Percentiles rank a stretch among this genome's conserved stretches.
Conservation (phyloP, 2,329 filamentous ascomycete genomes). For the Microcera coccophila region DNA sequence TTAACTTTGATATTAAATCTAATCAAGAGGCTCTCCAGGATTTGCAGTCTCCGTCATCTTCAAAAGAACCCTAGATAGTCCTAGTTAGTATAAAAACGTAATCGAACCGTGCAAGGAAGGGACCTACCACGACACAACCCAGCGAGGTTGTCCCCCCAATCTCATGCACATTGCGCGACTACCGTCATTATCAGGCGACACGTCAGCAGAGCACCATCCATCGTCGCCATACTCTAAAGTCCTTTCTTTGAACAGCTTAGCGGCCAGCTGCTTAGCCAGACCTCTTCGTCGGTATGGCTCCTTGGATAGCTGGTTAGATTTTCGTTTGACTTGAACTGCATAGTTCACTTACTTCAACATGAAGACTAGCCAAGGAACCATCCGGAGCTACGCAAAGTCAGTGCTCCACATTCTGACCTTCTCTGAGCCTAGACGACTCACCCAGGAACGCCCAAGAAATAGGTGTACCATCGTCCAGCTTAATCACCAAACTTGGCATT, state of each 20-base stretch:
- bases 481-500: slow-evolving; percentile 47
- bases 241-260: slow-evolving; percentile 54
- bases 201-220: slow-evolving; percentile 59
- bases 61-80: slow-evolving; percentile 18
- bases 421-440: slow-evolving; percentile 11
- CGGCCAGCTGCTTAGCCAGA: slow-evolving; percentile 58
- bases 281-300: slow-evolving; percentile 57
- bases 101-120: neutral
- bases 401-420: neutral
- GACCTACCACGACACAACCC: slow-evolving; percentile 58
- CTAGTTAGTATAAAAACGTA: neutral
- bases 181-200: slow-evolving; percentile 55
- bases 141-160: slow-evolving; percentile 53
- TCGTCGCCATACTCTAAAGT: slow-evolving; percentile 44
- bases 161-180: slow-evolving; percentile 61
- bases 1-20: too few species aligned
- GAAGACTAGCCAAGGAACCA: slow-evolving; percentile 57
- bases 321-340: too few species aligned
- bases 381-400: slow-evolving; percentile 45
- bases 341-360: slow-evolving; percentile 54
- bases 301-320: slow-evolving; percentile 20
- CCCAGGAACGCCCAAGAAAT: slow-evolving; percentile 64
- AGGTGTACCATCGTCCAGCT: slow-evolving; percentile 42
- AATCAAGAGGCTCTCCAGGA: too few species aligned
- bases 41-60: slow-evolving; percentile 15